A percentile compares a stretch with the other conserved stretches of the same genome.
Evolutionary conservation across 2,329 filamentous ascomycete genomes (phyloP).

Genomic region (Aspergillus sp.): DNA sequence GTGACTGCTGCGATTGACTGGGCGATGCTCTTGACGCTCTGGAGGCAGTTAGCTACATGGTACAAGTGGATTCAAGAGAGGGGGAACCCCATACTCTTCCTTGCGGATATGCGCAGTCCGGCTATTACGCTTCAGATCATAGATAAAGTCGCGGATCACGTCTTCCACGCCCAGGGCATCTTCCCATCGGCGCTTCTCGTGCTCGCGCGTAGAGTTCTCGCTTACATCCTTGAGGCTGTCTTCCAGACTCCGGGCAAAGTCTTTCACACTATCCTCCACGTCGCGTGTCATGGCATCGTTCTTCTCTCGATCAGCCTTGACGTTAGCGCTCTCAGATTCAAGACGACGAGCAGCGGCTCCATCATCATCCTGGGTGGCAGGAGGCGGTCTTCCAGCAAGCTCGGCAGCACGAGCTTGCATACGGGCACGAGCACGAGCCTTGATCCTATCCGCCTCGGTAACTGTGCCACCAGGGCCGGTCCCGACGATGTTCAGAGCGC

Average conservation of each 20-base stretch:
- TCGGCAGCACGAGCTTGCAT: slow-evolving; percentile 98
- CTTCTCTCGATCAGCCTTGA: slow-evolving; percentile 81
- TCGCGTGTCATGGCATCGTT: slow-evolving; percentile 96
- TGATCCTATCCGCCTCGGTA: slow-evolving; percentile 90
- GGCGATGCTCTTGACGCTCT: slow-evolving; percentile 55
- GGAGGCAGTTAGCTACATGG: neutral
- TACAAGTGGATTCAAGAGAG: neutral
- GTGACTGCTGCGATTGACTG: slow-evolving; percentile 50
- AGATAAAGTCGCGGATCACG: slow-evolving; percentile 96
- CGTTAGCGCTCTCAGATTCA: slow-evolving; percentile 80
- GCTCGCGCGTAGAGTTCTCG: slow-evolving; percentile 73
- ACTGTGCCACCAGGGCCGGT: slow-evolving; percentile 87
- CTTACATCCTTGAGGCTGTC: slow-evolving; percentile 80
- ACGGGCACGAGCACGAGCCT: slow-evolving; percentile 93
- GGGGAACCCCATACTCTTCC: slow-evolving; percentile 50
- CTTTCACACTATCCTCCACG: slow-evolving; percentile 91
- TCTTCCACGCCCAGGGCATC: slow-evolving; percentile 95
- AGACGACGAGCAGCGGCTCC: slow-evolving; percentile 76
- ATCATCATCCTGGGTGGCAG: slow-evolving; percentile 66
- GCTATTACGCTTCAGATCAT: slow-evolving; percentile 85
- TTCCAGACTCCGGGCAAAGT: slow-evolving; percentile 81
- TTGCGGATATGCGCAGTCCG: slow-evolving; percentile 68
- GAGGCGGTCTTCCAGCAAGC: slow-evolving; percentile 76
- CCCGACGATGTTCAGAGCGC: slow-evolving; percentile 77
- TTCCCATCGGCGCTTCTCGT: slow-evolving; percentile 92